Conservation (phyloP, 768 basidiomycete genomes). For the Suillus ampliporus region DNA sequence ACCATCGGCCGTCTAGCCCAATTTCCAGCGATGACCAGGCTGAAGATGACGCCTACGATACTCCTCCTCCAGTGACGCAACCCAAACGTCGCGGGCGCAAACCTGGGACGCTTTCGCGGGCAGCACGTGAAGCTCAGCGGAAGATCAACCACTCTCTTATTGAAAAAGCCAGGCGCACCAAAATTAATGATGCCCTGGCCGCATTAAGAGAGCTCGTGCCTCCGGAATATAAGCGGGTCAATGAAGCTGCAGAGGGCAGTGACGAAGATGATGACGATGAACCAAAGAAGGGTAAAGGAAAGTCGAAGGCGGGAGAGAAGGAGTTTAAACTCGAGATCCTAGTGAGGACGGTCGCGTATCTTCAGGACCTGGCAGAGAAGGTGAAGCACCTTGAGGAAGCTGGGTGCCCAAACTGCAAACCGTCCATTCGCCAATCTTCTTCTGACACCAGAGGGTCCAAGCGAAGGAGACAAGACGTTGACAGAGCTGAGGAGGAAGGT, state of each 20-base stretch:
- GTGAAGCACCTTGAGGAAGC: conserved; percentile 51
- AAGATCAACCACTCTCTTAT: conserved; percentile 96
- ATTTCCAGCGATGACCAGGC: conserved; percentile 26
- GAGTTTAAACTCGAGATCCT: conserved; percentile 95
- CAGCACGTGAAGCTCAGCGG: conserved; percentile 83
- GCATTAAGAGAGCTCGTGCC: conserved; percentile 82
- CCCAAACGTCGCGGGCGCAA: conserved; percentile 74
- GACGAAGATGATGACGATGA: conserved; percentile 43
- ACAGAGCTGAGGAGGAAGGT: neutral
- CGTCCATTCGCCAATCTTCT: conserved; percentile 19
- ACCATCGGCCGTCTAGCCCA: conserved; percentile 6
- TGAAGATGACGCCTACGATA: conserved; percentile 34
- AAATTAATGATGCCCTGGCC: conserved; percentile 91
- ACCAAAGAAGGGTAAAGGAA: conserved; percentile 34
- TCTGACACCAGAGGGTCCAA: conserved; percentile 11
- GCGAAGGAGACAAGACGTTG: neutral
- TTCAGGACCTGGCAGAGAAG: conserved; percentile 69
- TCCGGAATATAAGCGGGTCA: conserved; percentile 47
- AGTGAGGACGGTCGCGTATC: conserved; percentile 78
- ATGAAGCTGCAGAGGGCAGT: conserved; percentile 34
- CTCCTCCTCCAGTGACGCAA: conserved; percentile 26
- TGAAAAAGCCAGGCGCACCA: conserved; percentile 91
- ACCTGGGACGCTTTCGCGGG: conserved; percentile 73
- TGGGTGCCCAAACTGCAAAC: conserved; percentile 30
- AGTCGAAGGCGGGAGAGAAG: conserved; percentile 62